Base-by-base conservation (phyloP, 805 yeast genomes). In the Jamesozyma hellenica region DNA sequence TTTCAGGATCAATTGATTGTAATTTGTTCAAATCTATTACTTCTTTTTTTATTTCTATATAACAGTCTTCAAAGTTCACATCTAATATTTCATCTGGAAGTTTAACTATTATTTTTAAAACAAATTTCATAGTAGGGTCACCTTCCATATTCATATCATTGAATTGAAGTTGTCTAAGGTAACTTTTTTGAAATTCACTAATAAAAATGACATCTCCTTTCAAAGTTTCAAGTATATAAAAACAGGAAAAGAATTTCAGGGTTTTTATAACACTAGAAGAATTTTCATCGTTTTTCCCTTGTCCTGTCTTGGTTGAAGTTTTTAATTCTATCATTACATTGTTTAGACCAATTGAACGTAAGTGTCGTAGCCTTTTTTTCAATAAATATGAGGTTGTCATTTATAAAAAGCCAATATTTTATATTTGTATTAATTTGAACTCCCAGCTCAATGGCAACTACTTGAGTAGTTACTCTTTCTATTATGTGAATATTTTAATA, bases 171-270 rank as follows among this genome's bases (percentile, higher is more conserved):
- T 32, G 31, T n/a, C 36, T 40, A 7, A 44, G 38, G 2, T 48
- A 41, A 28, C 47, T 46, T 5, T 26, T 14, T 42, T 57, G 60
- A 4, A 46, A 41, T 41, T 58, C 63, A 40, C 60, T 57, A 9
- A 57, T 45, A 35, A 55, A 55, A 6, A 55, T 16, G 2, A 37
- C 10, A 13, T 45, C 42, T 1, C 53, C 52, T 14, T 45, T 44
- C 4, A 42, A 14, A 7, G 50, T 48, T 28, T 55, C 57, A 7
- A 58, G 28, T 2, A 46, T 36, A 14, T 52, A 36, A 33, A 53
- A 58, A 25, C 51, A 56, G 12, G 55, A 48, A 14, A 47, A 32
- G 7, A 48, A 39, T 21, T 43, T 42, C 8, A 21, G 8, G 8
- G 23, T 21, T 6, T 8, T 21, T 3, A 46, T 17, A 15, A 16